Evolutionary conservation across 1,139 yeast genomes (phyloP).

Genomic region (Saccharomyces pastorianus): DNA sequence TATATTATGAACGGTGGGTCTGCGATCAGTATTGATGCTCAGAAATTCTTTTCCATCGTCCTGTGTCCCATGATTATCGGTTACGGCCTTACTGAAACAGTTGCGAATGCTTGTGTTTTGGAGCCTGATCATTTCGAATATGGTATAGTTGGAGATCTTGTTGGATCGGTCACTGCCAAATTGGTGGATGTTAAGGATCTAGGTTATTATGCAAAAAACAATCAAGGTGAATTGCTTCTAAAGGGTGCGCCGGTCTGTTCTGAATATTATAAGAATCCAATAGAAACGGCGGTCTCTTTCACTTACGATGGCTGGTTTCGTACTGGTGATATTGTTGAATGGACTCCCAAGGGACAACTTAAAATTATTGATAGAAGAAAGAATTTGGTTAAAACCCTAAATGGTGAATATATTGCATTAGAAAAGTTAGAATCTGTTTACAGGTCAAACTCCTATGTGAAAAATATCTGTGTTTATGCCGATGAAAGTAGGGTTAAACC

Average conservation of each 20-base stretch:
- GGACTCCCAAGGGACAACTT: constrained; percentile 75
- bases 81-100: constrained; percentile 94
- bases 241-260: constrained; percentile 65
- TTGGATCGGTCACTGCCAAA: constrained; percentile 79
- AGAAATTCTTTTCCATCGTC: constrained; percentile 64
- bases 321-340: constrained; percentile 96
- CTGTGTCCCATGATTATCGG: constrained; percentile 89
- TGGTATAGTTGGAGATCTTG: constrained; percentile 75
- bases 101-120: constrained; percentile 74
- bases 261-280: constrained; percentile 74
- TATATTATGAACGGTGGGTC: constrained; percentile 88
- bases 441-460: constrained; percentile 71
- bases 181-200: constrained; percentile 88
- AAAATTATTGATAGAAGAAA: constrained; percentile 88
- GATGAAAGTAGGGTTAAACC: constrained; percentile 84
- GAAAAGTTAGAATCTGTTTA: constrained; percentile 84
- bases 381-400: constrained; percentile 88
- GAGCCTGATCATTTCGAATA: constrained; percentile 57
- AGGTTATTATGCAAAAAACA: constrained; percentile 81
- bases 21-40: constrained; percentile 81
- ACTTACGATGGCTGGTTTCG: constrained; percentile 78
- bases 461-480: constrained; percentile 87
- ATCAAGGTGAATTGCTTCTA: constrained; percentile 87
- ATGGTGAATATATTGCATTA: constrained; percentile 96
- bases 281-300: constrained; percentile 72